Conservation (phyloP, 768 basidiomycete genomes). For the Pholiota conissans region DNA sequence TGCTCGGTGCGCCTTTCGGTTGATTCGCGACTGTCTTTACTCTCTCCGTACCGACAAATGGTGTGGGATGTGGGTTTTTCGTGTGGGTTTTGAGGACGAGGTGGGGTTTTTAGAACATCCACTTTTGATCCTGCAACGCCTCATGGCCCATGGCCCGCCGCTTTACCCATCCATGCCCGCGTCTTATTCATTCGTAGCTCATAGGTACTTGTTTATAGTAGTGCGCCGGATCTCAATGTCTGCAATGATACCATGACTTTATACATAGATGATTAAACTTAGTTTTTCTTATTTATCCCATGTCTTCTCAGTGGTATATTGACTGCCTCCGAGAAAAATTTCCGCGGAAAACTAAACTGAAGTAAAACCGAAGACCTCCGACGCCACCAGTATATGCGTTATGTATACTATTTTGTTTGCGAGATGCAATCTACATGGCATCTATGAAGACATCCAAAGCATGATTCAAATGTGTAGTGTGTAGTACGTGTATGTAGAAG, state of each 20-base stretch:
- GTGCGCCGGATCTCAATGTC: not conserved
- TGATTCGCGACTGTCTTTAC: slow-evolving; percentile 8
- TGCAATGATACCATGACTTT: slow-evolving; percentile 5
- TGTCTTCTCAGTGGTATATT: not conserved
- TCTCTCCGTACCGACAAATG: slow-evolving; percentile 8
- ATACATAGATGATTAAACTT: slow-evolving; percentile 3
- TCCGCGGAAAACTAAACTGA: not conserved
- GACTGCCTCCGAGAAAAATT: not conserved
- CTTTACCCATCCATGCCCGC: slow-evolving; percentile 5
- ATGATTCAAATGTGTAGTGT: not conserved
- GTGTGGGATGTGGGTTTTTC: not conserved
- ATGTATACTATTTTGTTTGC: not conserved
- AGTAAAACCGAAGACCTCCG: not conserved
- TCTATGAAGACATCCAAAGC: too few relatives aligned
- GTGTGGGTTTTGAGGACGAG: not conserved
- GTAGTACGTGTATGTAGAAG: not conserved
- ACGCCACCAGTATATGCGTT: not conserved
- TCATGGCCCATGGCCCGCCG: slow-evolving; percentile 1
- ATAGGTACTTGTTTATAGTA: slow-evolving; percentile 5
- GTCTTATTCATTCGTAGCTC: slow-evolving; percentile 10
- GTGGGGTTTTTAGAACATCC: not conserved
- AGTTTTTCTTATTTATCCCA: not conserved
- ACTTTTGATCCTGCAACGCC: not conserved
- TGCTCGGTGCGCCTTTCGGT: slow-evolving; percentile 4
- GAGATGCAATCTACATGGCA: not conserved